Conservation (phyloP, 2,329 filamentous ascomycete species). For the Gyromitra esculenta region DNA sequence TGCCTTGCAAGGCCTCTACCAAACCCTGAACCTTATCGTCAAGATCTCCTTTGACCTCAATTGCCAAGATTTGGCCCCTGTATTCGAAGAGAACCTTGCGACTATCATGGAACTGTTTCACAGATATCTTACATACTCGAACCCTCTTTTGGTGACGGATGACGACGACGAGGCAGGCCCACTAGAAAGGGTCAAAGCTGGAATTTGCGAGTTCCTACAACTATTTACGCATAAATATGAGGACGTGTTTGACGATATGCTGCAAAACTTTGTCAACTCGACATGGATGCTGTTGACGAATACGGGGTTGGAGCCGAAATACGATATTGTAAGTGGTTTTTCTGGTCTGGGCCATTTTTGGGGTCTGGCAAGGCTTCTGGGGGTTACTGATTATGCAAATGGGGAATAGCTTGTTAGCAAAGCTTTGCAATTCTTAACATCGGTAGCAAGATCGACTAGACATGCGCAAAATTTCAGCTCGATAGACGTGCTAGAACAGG, state of each 20-base stretch:
- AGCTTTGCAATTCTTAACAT: conserved; percentile 91
- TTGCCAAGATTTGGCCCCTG: conserved; percentile 93
- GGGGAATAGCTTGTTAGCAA: conserved; percentile 77
- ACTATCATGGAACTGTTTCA: conserved; percentile 82
- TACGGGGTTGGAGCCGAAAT: conserved; percentile 87
- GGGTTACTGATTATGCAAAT: conserved; percentile 12
- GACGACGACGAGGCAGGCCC: conserved; percentile 89
- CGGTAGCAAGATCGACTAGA: conserved; percentile 78
- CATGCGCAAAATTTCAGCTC: conserved; percentile 89
- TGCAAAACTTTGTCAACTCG: conserved; percentile 84
- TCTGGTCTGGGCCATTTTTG: not conserved
- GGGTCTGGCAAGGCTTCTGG: not conserved
- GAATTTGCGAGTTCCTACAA: conserved; percentile 89
- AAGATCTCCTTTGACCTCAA: conserved; percentile 96
- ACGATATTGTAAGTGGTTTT: conserved; percentile 70
- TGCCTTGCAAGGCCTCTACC: conserved; percentile 79
- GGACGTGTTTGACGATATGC: conserved; percentile 85
- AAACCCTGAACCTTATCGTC: conserved; percentile 84
- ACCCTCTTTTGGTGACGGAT: conserved; percentile 80
- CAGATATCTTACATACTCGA: conserved; percentile 92
- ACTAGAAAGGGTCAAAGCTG: conserved; percentile 86
- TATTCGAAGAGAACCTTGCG: conserved; percentile 88
- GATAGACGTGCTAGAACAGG: conserved; percentile 79
- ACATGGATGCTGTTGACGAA: conserved; percentile 92
- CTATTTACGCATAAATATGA: conserved; percentile 95